Base-by-base conservation (phyloP, 768 basidiomycete species). In the Filobasidium wieringae region DNA sequence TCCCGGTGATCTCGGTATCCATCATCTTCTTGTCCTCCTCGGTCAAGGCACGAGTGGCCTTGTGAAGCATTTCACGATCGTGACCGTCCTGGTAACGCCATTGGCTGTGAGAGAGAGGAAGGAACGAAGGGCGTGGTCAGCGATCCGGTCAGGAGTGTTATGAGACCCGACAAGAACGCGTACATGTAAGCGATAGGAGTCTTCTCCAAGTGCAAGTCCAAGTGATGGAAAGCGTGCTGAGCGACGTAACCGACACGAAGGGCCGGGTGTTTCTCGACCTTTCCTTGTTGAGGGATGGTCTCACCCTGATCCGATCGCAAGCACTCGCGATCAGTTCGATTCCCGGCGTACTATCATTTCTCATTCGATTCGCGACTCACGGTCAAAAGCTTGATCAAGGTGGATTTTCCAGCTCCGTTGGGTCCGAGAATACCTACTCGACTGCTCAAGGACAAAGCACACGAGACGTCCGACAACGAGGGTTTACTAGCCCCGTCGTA, bases 61-160 rank as follows among this genome's bases (percentile, higher is more conserved):
- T 95, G 75, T 92, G 88, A 63, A 95, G 66, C 33, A 93, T 76
- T 76, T 97, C 92, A 64, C 90, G 86, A 79, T 97, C 92, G 75
- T 93, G 87, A 50, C 92, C 93, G 74, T 95, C 92, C 72, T 96
- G 92, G 82, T 91, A 97, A 66, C 92, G 86, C 92, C 92, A 97
- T 77, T 95, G 90, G 67, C 71, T 75, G 60, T 27, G 37, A 24
- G 45, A 24, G 32, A 52, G 22, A 26, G 27, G 39, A 29, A 49
- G 26, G 14, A 26, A 5, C n/a, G 32, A 14, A n/a, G 36, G 9
- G 36, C 36, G n/a, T 9, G 36, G 36, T 37, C 36, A 37, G 36
- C 36, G 9, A 37, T 9, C 11, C 36, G 36, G 11, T 37, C n/a
- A 37, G 11, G n/a, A n/a, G 36, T 37, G 9, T 37, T n/a, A 37